phyloP scores from a whole-genome alignment of 2,329 filamentous ascomycete species.

The Gremmenia infestans region DNA sequence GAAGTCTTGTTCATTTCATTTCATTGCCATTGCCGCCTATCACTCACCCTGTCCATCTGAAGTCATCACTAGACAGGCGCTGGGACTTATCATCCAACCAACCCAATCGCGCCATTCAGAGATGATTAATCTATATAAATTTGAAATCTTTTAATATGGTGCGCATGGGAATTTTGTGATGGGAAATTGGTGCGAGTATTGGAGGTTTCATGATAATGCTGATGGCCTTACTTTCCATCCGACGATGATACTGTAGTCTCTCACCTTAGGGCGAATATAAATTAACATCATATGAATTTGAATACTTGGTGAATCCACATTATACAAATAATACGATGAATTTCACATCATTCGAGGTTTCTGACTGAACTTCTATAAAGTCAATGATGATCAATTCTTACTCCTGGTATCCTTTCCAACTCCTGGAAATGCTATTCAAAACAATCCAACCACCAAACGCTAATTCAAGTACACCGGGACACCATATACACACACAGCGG shows the following conservation, averaged over 20 bases:
- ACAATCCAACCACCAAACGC: neutral
- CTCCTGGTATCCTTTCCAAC: neutral
- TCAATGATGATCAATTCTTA: neutral
- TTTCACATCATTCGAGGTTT: neutral
- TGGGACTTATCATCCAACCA: neutral
- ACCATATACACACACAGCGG: slow-evolving; percentile 90
- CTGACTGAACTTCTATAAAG: neutral
- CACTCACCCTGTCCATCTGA: slow-evolving; percentile 2
- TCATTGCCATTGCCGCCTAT: slow-evolving; percentile 4
- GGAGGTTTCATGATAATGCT: too few species aligned
- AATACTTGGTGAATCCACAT: too few species aligned
- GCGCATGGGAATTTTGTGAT: too few species aligned
- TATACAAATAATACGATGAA: neutral
- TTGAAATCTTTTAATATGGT: too few species aligned
- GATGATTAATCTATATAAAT: neutral
- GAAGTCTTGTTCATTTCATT: neutral
- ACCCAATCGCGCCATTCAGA: neutral
- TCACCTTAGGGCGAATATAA: neutral
- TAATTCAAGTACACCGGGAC: slow-evolving; percentile 65
- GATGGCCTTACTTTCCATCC: too few species aligned
- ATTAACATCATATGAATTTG: too few species aligned
- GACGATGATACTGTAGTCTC: neutral
- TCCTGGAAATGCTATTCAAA: neutral
- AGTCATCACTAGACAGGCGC: neutral
- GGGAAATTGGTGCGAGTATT: too few species aligned